Evolutionary conservation across 495 filamentous ascomycete species (phyloP).

Genomic region (Staphylotrichum longicolle): DNA sequence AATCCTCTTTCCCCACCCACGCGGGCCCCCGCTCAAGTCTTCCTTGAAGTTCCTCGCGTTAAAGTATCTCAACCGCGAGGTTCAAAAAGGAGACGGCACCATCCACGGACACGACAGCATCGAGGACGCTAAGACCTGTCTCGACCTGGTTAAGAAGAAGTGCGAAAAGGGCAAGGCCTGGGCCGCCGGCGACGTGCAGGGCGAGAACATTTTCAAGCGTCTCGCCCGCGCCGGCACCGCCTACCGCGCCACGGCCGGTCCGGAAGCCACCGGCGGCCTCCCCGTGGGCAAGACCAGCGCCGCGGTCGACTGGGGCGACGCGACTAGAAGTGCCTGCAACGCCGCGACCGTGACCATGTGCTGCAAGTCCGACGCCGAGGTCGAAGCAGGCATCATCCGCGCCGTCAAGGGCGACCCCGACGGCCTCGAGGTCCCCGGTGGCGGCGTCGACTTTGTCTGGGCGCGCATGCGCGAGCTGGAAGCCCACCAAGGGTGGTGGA

Average conservation of each 20-base stretch:
- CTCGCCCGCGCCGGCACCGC: slow-evolving; percentile 57
- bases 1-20: slow-evolving; percentile 68
- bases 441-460: slow-evolving; percentile 85
- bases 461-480: slow-evolving; percentile 85
- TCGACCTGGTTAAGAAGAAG: slow-evolving; percentile 92
- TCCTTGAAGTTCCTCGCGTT: slow-evolving; percentile 81
- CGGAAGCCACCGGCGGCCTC: slow-evolving; percentile 43
- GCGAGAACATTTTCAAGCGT: slow-evolving; percentile 85
- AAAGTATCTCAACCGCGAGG: slow-evolving; percentile 76
- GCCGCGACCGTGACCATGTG: slow-evolving; percentile 69
- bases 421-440: slow-evolving; percentile 59
- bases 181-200: slow-evolving; percentile 69
- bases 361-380: slow-evolving; percentile 71
- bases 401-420: slow-evolving; percentile 67
- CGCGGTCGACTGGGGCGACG: slow-evolving; percentile 84
- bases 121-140: slow-evolving; percentile 84
- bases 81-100: slow-evolving; percentile 68
- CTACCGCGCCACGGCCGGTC: slow-evolving; percentile 53
- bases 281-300: slow-evolving; percentile 66
- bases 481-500: slow-evolving; percentile 78
- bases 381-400: slow-evolving; percentile 65
- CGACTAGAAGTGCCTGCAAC: slow-evolving; percentile 67
- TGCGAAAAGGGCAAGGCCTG: slow-evolving; percentile 86
- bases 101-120: slow-evolving; percentile 76
- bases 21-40: slow-evolving; percentile 55